Evolutionary conservation across 2,329 filamentous ascomycete species (phyloP), one percentile per base, ranked within the genome.

Genomic region (Fonsecaea multimorphosa): DNA sequence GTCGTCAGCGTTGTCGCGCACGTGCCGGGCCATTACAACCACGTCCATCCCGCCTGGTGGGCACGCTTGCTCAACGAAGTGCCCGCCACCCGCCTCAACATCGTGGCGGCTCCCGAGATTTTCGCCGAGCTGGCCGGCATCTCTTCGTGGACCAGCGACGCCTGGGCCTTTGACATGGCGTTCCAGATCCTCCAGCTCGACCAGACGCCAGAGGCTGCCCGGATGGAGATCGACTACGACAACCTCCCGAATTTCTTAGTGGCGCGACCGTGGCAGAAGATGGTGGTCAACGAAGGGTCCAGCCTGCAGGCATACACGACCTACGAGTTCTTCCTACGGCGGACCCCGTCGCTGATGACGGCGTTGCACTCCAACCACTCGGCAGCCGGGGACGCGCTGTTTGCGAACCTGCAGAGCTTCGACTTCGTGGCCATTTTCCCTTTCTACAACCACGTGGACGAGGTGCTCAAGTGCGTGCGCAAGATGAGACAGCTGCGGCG

Each of bases 241-340:
- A 60, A 67, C 11, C 54, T 65, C 0, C 66, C 66, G 6, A 70
- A 68, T 27, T 76, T 92, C 0, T 83, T 91, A 52, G 82, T 82
- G 29, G 78, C 85, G n/a, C 83, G 85, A 1, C 84, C 84, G 1
- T 93, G 91, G 91, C 83, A 81, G 0, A 83, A 85, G 19, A 72
- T 92, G 0, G 79, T 85, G 1, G 85, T 92, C 69, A 93, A 93
- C 74, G 91, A 94, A 78, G 89, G 90, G 8, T 91, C 89, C 0
- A 91, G 87, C 3, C 83, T 90, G n/a, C 83, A 84, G 64, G 89
- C 87, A 5, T 93, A 91, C 77, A 84, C 84, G 54, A 87, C 86
- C 3, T 90, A 91, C 74, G 88, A 92, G 72, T 92, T 89, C 77
- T 91, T 89, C 72, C 80, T 88, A 38, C 86, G 87, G 52, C 80